A percentile compares a stretch with the other conserved stretches of the same genome.
These are phyloP conservation scores for Canna indica DNA, from an alignment of 176 grass and related monocot species.

Conservation along the genomic window DNA sequence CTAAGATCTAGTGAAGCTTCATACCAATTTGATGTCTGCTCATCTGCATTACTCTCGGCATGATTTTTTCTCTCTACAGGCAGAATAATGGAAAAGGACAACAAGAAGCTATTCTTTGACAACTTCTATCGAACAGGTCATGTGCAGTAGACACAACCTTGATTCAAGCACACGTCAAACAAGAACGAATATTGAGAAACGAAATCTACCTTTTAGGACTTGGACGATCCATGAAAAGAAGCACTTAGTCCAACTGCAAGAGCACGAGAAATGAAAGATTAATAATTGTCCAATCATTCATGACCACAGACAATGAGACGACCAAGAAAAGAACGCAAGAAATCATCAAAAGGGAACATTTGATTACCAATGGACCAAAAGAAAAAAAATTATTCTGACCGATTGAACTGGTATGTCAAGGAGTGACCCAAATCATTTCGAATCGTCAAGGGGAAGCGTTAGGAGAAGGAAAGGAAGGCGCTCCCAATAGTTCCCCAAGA, in stretches of 20 bases:
- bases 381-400: not conserved
- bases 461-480: no score
- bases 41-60: not conserved
- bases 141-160: not conserved
- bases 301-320: not conserved
- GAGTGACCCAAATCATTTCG: no score
- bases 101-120: not conserved
- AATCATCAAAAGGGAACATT: not conserved
- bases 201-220: not conserved
- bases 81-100: not conserved
- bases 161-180: not conserved
- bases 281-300: not conserved
- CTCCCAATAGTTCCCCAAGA: no score
- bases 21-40: slow-evolving; percentile 13
- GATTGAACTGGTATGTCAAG: no score
- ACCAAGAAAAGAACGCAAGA: not conserved
- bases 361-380: not conserved
- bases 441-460: no score
- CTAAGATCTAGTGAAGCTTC: slow-evolving; percentile 18
- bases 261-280: not conserved
- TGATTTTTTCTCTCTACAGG: not conserved
- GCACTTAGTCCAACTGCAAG: not conserved
- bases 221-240: not conserved
- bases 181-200: not conserved
- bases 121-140: not conserved